Evolutionary conservation across 345 rosid genomes (phyloP), one percentile per base, ranked within the genome.

Genomic region (Erodium maritimum): DNA sequence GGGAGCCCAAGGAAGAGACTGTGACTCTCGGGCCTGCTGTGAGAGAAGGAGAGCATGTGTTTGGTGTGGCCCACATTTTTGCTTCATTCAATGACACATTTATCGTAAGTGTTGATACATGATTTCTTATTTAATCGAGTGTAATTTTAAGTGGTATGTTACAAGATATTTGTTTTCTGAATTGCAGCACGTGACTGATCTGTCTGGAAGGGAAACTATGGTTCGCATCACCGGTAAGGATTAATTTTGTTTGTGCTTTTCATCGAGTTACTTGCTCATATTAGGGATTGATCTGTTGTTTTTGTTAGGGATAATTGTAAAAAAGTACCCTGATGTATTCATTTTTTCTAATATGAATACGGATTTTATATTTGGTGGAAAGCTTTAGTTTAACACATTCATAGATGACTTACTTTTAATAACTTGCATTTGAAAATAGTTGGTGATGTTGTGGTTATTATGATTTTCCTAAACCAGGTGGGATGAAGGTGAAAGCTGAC

Each of bases 401-500:
- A 17, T 51, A n/a, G 54, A 6, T 51, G 9, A n/a, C 19, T 51
- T 51, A 8, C 19, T 17, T 51, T 51, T n/a, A n/a, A 42, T 42
- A 42, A 42, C 14, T 0, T 17, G 17, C 54, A 51, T 19, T 51
- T 51, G 1, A 1, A 1, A n/a, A 50, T 18, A 50, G 18, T 50
- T 50, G 1, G 7, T 17, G 20, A 4, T 17, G 53, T 51, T 11
- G 17, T 5, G 17, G 17, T 8, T 19, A 51, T 5, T 51, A 0
- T 51, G 54, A 13, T 51, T 51, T 17, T 19, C 54, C n/a, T 8
- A 3, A 51, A 17, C 2, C 55, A 71, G 75, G 75, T 63, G 75
- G 75, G 18, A 71, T 71, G 75, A 71, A 71, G 62, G 75, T 71
- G 51, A 71, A 71, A 67, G 75, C 75, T 22, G 75, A 71, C 52